Base-by-base conservation (phyloP, 2,329 filamentous ascomycete genomes). In the Dryadomyces quercus-mongolicae region DNA sequence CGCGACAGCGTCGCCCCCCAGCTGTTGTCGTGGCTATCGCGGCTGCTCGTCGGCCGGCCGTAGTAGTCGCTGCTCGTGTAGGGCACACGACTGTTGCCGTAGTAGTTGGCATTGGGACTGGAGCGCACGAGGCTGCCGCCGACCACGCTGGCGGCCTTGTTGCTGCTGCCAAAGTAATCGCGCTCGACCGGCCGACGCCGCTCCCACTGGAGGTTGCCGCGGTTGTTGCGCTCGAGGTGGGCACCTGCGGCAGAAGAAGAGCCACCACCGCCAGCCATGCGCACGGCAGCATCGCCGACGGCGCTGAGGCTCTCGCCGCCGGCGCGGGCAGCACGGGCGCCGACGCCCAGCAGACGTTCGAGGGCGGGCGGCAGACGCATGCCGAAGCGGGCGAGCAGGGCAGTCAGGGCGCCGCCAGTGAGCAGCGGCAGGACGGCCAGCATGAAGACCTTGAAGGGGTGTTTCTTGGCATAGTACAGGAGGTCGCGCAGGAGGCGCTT, bases 391-490 rank as follows among this genome's bases (percentile, higher is more conserved):
- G 81, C 80, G 48, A 95, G 77, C 47, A 96, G 73, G 49, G 85
- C 87, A 9, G 84, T 84, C 60, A 96, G 71, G 31, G 88, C 85
- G 36, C 92, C 92, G 52, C 88, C 88, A 1, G 85, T 90, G 63
- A 96, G 73, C 55, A 97, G 76, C 10, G 92, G 92, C 78, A 96
- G 82, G 63, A 96, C 78, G 58, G 95, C 85, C 58, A 90, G 79
- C 74, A 88, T 76, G 73, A 96, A 87, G 49, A 95, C 87, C 71
- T 94, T 94, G 65, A 89, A 71, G 0, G 91, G 92, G 71, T 96
- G 85, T 42, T 82, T 78, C 66, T 88, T 85, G 63, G 88, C 86
- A 71, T 92, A 95, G 66, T 84, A 80, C 66, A 85, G 75, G 9
- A 96, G 81, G 66, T 95, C 84, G 63, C 86, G 85, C 55, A 95